Percentiles rank a stretch among this genome's conserved stretches.
Evolutionary conservation across 2,329 filamentous ascomycete genomes (phyloP).

Genomic region (Botrytis fragariae): DNA sequence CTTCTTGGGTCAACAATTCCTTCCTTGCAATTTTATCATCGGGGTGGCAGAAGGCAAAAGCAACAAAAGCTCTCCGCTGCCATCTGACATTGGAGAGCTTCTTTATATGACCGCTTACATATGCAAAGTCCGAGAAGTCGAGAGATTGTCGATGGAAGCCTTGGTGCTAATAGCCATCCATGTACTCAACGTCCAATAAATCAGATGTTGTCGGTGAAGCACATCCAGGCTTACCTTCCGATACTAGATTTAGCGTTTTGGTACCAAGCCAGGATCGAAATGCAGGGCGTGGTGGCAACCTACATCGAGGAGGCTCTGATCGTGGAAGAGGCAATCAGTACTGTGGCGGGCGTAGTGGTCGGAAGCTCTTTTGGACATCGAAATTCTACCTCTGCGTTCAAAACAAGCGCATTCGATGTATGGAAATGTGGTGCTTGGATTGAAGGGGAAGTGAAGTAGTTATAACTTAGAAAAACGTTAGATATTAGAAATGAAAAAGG

Average conservation of each 20-base stretch:
- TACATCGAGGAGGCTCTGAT: neutral
- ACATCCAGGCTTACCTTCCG: slow-evolving; percentile 1
- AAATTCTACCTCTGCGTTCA: no score
- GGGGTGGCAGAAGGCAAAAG: slow-evolving; percentile 16
- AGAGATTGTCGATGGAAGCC: neutral
- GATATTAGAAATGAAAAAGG: neutral
- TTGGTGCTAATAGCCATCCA: neutral
- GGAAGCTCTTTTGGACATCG: neutral
- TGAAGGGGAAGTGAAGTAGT: neutral
- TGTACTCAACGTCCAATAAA: neutral
- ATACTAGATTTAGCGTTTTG: neutral
- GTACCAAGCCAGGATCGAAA: neutral
- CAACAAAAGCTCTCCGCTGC: neutral
- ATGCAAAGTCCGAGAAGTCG: neutral
- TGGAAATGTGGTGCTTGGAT: neutral
- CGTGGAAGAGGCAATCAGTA: neutral
- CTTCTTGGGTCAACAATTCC: slow-evolving; percentile 33
- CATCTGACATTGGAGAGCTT: neutral
- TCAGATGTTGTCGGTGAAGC: neutral
- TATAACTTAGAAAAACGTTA: neutral
- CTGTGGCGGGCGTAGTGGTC: neutral
- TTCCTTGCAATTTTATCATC: slow-evolving; percentile 16
- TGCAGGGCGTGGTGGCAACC: neutral
- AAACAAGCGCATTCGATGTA: neutral
- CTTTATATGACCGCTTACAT: neutral